Base-by-base conservation (phyloP, 2,329 filamentous ascomycete genomes). In the Arthrobotrys pseudoclavata region DNA sequence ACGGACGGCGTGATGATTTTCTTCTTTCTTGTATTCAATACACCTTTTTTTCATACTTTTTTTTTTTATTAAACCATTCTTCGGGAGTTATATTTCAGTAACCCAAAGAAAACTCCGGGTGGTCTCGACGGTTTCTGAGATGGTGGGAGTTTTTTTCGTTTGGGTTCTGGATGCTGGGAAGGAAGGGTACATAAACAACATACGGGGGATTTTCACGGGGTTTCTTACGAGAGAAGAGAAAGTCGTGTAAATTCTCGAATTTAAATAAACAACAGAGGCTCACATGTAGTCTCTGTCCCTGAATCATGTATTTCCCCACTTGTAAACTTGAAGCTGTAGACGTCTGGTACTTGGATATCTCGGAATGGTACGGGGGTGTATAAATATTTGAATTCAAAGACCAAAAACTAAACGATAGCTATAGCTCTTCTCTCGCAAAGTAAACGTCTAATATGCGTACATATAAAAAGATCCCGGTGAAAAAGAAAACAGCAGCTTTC, bases 21-120 rank as follows among this genome's bases (percentile, higher is more conserved):
- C 69, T 79, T 40, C 60, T 24, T 61, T 66, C 50, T 79, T 68
- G 42, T 45, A 45, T 79, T 48, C 31, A 22, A 40, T 18, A 47
- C 42, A 45, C 42, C 42, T 45, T 45, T 45, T 34, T 26, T 47
- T 66, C 34, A 52, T 22, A 15, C 4, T 5, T 50, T 18, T 53
- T 60, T 66, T 71, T 70, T 67, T 50, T 61, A 10, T 7, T 37
- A 45, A 26, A 62, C 37, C 60, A 29, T 69, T 62, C 37, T 68
- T 52, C 47, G 29, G 47, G 22, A 24, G 4, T 48, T 24, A 52
- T 52, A 50, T 52, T 52, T 24, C 47, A 52, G 47, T n/a, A 52
- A 29, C 10, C 47, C 22, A 22, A 48, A 20, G 7, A 9, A 34
- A 34, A 34, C n/a, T n/a, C n/a, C n/a, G n/a, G n/a, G n/a, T n/a